Base-by-base conservation (phyloP, 352 stramenopile species). In the Phytophthora citricola region DNA sequence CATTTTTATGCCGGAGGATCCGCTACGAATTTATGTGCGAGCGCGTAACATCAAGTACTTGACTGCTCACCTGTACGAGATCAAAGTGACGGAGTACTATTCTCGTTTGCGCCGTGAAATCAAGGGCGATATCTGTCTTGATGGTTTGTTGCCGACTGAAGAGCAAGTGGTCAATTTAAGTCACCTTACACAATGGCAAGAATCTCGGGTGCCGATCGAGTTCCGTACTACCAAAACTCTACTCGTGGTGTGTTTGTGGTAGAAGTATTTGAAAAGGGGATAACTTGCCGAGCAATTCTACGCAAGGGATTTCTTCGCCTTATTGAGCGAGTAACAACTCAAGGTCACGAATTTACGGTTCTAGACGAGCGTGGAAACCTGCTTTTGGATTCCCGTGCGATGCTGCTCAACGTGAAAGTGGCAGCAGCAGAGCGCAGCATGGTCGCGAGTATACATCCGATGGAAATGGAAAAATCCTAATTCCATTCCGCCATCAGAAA, bases 1-100 rank as follows among this genome's bases (percentile, higher is more conserved):
- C 41, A 4, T 79, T 73, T 87, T 85, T 63, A 54, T 52, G 3
- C 73, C 68, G 0, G 71, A 78, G 17, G 81, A 87, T 36, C 62
- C 71, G 1, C 55, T 90, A 2, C 49, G 57, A 8, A 34, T 90
- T 52, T 66, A 73, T 20, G 58, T 89, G 2, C 66, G 73, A 17
- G 71, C 81, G 15, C 69, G 74, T 8, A 89, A 89, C 53, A 70
- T 87, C 6, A 78, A 85, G 36, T 68, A 57, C 2, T 46, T 91
- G 22, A 89, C 75, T 2, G 76, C 81, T 1, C 79, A 91, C 48
- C 46, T 91, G 10, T 91, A 87, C 49, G 71, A 89, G 50, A 81
- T 91, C 39, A 81, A 85, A 38, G 83, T 79, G 9, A 61, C 75
- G 10, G 82, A 91, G 62, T 83, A 86, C 36, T 88, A 87, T 51